Evolutionary conservation across 306 rosid genomes (phyloP).

Genomic region (Adenanthera pavonina): DNA sequence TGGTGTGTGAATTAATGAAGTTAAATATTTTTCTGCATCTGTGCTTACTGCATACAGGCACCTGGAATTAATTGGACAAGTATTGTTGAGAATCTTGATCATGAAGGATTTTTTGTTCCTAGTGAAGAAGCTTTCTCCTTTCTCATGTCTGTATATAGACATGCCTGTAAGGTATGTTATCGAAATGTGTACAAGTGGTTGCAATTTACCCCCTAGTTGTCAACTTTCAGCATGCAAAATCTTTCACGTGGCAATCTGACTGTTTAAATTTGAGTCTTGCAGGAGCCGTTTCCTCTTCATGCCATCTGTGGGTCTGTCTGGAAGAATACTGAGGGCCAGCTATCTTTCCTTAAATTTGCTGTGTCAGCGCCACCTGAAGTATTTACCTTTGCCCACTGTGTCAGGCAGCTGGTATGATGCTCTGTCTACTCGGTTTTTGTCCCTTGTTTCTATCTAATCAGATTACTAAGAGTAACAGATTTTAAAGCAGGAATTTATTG

Average conservation of each 20-base stretch:
- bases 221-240: constrained; percentile 22
- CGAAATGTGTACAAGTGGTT: constrained; percentile 15
- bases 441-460: constrained; percentile 28
- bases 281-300: constrained; percentile 98
- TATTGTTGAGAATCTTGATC: constrained; percentile 89
- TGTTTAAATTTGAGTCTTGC: constrained; percentile 43
- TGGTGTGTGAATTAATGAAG: constrained; percentile 24
- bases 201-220: constrained; percentile 1
- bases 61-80: constrained; percentile 79
- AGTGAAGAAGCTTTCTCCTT: constrained; percentile 87
- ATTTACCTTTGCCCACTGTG: constrained; percentile 82
- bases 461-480: constrained; percentile 25
- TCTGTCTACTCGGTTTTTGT: constrained; percentile 31
- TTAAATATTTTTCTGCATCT: constrained; percentile 1
- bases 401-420: constrained; percentile 76
- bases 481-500: constrained; percentile 66
- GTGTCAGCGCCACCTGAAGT: constrained; percentile 82
- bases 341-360: constrained; percentile 90
- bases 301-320: constrained; percentile 91
- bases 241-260: constrained; percentile 18
- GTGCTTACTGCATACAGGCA: constrained; percentile 63
- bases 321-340: constrained; percentile 96
- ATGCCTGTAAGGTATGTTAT: constrained; percentile 74
- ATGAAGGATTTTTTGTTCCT: constrained; percentile 94
- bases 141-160: constrained; percentile 80